phyloP scores from a whole-genome alignment of 768 basidiomycete species.

The Lanmaoa pseudosensibilis region DNA sequence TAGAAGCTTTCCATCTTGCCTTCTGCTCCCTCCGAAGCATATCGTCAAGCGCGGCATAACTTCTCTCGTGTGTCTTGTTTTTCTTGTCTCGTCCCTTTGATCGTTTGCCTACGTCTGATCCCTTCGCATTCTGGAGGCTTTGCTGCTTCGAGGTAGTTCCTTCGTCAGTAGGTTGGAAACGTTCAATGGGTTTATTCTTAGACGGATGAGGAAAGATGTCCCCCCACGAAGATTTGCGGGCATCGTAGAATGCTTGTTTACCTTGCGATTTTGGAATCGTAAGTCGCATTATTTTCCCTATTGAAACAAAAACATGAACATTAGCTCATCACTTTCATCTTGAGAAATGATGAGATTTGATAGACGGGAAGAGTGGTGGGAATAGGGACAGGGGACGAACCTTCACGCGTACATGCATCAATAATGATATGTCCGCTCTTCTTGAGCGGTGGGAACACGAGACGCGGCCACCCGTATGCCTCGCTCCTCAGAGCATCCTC shows the following conservation, averaged over 20 bases:
- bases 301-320: background rate
- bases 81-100: conserved; percentile 28
- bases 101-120: conserved; percentile 62
- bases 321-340: conserved; percentile 4
- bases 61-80: conserved; percentile 23
- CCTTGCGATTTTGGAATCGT: conserved; percentile 93
- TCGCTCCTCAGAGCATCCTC: conserved; percentile 63
- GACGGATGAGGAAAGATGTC: conserved; percentile 91
- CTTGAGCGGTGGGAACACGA: conserved; percentile 91
- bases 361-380: conserved; percentile 8
- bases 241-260: conserved; percentile 94
- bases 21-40: conserved; percentile 41
- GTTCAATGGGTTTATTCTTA: conserved; percentile 73
- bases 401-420: conserved; percentile 83
- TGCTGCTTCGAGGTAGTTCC: conserved; percentile 30
- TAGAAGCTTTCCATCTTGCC: conserved; percentile 31
- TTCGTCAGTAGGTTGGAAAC: conserved; percentile 41
- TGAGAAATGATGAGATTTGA: background rate
- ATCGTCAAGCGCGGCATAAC: conserved; percentile 32
- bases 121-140: conserved; percentile 31
- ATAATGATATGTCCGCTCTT: conserved; percentile 88
- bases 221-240: conserved; percentile 91
- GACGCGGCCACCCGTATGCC: conserved; percentile 86
- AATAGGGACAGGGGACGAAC: conserved; percentile 38
- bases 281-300: conserved; percentile 89